phyloP scores from a whole-genome alignment of 495 filamentous ascomycete species.

The Neurospora cerealis region DNA sequence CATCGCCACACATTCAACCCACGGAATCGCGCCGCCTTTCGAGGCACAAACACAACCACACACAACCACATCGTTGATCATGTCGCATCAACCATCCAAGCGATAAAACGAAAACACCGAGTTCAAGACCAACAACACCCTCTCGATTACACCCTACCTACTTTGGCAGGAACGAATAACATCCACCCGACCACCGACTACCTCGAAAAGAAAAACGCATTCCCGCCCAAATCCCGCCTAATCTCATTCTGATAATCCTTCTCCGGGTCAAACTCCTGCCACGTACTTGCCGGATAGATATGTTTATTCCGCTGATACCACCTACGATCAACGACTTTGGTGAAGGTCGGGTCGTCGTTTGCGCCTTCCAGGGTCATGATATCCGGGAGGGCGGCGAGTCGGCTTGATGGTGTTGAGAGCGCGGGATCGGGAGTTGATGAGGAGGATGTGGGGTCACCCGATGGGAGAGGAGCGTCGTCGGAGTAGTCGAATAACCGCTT shows the following conservation, averaged over 20 bases:
- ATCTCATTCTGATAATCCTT: constrained; percentile 77
- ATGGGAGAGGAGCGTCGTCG: constrained; percentile 32
- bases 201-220: constrained; percentile 81
- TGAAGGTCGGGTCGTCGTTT: constrained; percentile 69
- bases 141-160: not conserved
- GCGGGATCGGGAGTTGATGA: constrained; percentile 33
- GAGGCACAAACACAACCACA: not conserved
- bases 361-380: constrained; percentile 57
- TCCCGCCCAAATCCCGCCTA: constrained; percentile 74
- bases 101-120: not conserved
- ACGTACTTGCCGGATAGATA: constrained; percentile 90
- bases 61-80: not conserved
- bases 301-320: constrained; percentile 99
- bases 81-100: not conserved
- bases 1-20: not conserved
- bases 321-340: constrained; percentile 89
- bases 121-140: not conserved
- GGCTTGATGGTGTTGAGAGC: constrained; percentile 16
- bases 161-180: too few relatives aligned
- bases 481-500: constrained; percentile 69
- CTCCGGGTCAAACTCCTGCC: constrained; percentile 89
- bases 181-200: not conserved
- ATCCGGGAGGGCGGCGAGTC: constrained; percentile 21
- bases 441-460: not conserved
- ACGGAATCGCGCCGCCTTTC: not conserved